phyloP scores from a whole-genome alignment of 1,284 basidiomycete genomes.

The Sutorius eximius region DNA sequence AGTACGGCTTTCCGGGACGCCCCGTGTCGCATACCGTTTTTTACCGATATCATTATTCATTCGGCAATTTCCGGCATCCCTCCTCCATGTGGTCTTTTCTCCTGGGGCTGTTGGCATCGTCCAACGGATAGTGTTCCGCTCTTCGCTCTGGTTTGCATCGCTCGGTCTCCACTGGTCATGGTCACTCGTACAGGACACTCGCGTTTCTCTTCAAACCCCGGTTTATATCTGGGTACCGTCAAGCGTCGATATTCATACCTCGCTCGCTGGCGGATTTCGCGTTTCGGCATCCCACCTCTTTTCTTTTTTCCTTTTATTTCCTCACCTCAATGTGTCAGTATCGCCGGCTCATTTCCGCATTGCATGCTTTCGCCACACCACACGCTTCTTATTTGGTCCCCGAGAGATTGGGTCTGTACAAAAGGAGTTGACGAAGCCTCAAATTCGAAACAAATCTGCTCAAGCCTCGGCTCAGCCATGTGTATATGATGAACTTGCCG shows the following conservation, averaged over 20 bases:
- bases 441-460: conserved; percentile 30
- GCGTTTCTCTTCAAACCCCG: conserved; percentile 21
- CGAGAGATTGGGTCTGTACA: conserved; percentile 35
- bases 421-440: conserved; percentile 34
- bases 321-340: conserved; percentile 44
- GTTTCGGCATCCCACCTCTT: conserved; percentile 25
- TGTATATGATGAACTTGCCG: conserved; percentile 37
- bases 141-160: conserved; percentile 32
- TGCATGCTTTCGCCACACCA: conserved; percentile 46
- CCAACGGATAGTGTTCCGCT: conserved; percentile 37
- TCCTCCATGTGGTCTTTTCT: conserved; percentile 28
- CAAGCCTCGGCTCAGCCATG: conserved; percentile 31
- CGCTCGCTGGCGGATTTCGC: conserved; percentile 33
- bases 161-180: conserved; percentile 34
- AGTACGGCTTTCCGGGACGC: conserved; percentile 19
- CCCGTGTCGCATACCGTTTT: conserved; percentile 29
- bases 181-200: conserved; percentile 45
- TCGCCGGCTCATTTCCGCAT: conserved; percentile 37
- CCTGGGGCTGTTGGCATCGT: conserved; percentile 35
- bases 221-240: conserved; percentile 34
- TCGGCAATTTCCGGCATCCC: conserved; percentile 40
- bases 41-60: conserved; percentile 46
- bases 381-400: conserved; percentile 38
- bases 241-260: conserved; percentile 51
- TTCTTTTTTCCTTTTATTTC: conserved; percentile 26